These are phyloP conservation scores for Fusarium sororula DNA, from an alignment of 2,329 filamentous ascomycete species.

Conservation along the genomic window DNA sequence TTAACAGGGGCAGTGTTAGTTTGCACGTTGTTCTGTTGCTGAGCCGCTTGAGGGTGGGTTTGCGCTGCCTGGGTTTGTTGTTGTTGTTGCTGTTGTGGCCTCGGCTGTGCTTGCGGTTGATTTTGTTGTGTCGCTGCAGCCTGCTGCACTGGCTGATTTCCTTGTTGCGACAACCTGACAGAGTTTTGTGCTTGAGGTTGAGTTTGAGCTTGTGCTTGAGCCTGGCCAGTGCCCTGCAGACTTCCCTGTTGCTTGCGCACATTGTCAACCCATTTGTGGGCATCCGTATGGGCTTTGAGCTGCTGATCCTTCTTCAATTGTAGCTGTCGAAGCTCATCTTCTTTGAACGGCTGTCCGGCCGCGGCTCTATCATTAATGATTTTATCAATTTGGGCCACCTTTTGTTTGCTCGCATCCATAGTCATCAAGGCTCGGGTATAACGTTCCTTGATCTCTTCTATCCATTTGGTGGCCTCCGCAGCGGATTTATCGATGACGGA, in stretches of 20 bases:
- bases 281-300: constrained; percentile 57
- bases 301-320: constrained; percentile 55
- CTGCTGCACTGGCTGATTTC: constrained; percentile 29
- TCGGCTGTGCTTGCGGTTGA: constrained; percentile 30
- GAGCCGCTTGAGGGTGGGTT: constrained; percentile 27
- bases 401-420: constrained; percentile 58
- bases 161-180: constrained; percentile 36
- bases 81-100: constrained; percentile 33
- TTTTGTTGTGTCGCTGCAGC: constrained; percentile 17
- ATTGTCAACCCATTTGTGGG: constrained; percentile 57
- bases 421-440: constrained; percentile 59
- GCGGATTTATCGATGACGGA: constrained; percentile 52
- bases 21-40: constrained; percentile 42
- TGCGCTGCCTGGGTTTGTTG: constrained; percentile 30
- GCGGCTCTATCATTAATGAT: constrained; percentile 53
- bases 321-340: constrained; percentile 58
- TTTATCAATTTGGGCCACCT: constrained; percentile 54
- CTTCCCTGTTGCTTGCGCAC: constrained; percentile 58
- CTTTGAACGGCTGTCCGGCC: constrained; percentile 54
- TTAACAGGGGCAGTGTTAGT: constrained; percentile 51
- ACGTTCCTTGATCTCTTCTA: constrained; percentile 56
- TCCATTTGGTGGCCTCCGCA: constrained; percentile 59
- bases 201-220: constrained; percentile 28
- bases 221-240: constrained; percentile 43
- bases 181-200: constrained; percentile 9